Conservation (phyloP, 129 eudicot species). For the Flaveria trinervia region DNA sequence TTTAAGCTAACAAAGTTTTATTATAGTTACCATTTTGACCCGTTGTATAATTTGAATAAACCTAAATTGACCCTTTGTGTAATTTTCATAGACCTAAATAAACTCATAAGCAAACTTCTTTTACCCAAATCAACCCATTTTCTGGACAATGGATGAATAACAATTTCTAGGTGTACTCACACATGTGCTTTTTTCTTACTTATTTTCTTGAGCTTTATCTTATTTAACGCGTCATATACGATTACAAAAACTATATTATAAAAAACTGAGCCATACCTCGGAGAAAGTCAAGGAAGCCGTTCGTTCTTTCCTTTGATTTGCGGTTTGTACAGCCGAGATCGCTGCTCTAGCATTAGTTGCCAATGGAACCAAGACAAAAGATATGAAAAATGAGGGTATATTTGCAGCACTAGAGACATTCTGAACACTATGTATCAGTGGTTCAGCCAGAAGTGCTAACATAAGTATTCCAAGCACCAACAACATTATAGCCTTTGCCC, state of each 20-base stretch:
- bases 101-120: no score
- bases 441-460: conserved; percentile 68
- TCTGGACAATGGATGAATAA: no score
- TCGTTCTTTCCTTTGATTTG: conserved; percentile 42
- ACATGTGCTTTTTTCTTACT: not conserved
- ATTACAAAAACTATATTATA: not conserved
- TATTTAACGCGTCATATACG: not conserved
- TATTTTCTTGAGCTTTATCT: not conserved
- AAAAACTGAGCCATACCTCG: conserved; percentile 45
- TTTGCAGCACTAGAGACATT: conserved; percentile 50
- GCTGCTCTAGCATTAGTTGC: conserved; percentile 73
- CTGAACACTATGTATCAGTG: conserved; percentile 63
- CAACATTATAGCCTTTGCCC: conserved; percentile 55
- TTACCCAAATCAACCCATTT: no score
- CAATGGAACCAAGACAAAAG: conserved; percentile 64
- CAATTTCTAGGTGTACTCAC: no score
- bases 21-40: no score
- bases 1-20: no score
- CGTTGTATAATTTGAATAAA: no score
- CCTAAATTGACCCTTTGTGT: no score
- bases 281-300: conserved; percentile 74
- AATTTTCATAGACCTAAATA: no score
- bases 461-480: conserved; percentile 56
- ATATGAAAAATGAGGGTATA: conserved; percentile 61
- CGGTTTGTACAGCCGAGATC: conserved; percentile 54